Percentiles rank a stretch among this genome's conserved stretches.
phyloP scores from a whole-genome alignment of 306 rosid species.

The Acacia acuminata region DNA sequence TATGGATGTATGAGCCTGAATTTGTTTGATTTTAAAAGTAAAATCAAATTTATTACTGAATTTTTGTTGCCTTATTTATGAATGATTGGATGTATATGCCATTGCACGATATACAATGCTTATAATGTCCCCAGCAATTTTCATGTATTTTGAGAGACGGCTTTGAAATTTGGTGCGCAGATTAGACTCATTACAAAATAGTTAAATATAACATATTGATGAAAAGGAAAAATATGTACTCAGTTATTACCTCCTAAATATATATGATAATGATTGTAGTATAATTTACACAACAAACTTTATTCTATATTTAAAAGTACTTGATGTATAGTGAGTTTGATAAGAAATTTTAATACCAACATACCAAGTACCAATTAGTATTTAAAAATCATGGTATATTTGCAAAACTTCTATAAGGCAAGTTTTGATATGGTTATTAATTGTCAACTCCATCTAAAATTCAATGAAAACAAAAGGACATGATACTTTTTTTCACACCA shows the following conservation, averaged over 20 bases:
- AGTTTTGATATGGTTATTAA: neutral
- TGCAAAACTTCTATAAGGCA: neutral
- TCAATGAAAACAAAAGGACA: neutral
- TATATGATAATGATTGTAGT: too few species aligned
- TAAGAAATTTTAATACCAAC: neutral
- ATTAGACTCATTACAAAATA: neutral
- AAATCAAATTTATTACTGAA: neutral
- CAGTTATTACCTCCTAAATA: too few species aligned
- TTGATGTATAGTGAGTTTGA: neutral
- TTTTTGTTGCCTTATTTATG: neutral
- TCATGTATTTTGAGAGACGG: neutral
- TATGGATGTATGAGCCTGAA: neutral
- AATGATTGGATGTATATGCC: neutral
- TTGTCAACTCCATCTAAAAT: neutral
- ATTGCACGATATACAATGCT: neutral
- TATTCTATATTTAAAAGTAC: neutral
- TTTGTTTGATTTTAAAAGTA: neutral
- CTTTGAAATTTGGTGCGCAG: neutral
- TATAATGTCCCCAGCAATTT: neutral
- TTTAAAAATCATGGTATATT: neutral
- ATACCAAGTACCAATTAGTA: neutral
- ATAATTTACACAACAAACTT: too few species aligned
- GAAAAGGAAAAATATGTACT: neutral
- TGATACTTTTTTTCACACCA: neutral
- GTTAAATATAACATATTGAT: neutral